These are phyloP conservation scores for Camelina sativa DNA, from an alignment of 345 rosid species.

Conservation along the genomic window DNA sequence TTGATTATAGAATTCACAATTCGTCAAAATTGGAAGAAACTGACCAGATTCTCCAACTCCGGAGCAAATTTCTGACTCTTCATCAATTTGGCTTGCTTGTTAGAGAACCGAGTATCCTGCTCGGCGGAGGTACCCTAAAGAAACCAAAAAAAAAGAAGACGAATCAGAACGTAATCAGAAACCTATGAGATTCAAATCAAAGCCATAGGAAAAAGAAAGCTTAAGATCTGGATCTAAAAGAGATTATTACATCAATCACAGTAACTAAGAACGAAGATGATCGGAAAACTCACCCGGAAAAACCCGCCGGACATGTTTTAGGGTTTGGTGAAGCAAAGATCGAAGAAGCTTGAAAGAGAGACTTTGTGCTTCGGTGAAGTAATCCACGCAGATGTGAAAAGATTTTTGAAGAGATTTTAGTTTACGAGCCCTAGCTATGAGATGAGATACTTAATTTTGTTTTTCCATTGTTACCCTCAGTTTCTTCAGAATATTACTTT, in stretches of 20 bases:
- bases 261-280: neutral
- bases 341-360: conserved; percentile 16
- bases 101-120: conserved; percentile 97
- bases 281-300: conserved; percentile 58
- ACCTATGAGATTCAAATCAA: neutral
- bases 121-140: conserved; percentile 94
- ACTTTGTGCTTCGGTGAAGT: neutral
- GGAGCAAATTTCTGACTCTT: conserved; percentile 93
- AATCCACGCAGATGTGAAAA: neutral
- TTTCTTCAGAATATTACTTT: neutral
- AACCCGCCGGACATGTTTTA: conserved; percentile 78
- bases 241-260: neutral
- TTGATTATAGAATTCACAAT: neutral
- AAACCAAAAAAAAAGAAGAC: neutral
- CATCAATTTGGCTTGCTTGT: conserved; percentile 94
- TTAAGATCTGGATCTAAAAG: conserved; percentile 44
- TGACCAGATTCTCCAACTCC: conserved; percentile 83
- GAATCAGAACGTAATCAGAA: conserved; percentile 2
- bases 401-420: conserved; percentile 25
- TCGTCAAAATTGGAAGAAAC: conserved; percentile 10
- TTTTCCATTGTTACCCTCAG: conserved; percentile 24
- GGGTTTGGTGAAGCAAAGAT: conserved; percentile 40
- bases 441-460: neutral
- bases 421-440: conserved; percentile 34
- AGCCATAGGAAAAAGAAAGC: neutral